Conservation (phyloP, 2,329 filamentous ascomycete species). For the Hymenoscyphus salicellus region DNA sequence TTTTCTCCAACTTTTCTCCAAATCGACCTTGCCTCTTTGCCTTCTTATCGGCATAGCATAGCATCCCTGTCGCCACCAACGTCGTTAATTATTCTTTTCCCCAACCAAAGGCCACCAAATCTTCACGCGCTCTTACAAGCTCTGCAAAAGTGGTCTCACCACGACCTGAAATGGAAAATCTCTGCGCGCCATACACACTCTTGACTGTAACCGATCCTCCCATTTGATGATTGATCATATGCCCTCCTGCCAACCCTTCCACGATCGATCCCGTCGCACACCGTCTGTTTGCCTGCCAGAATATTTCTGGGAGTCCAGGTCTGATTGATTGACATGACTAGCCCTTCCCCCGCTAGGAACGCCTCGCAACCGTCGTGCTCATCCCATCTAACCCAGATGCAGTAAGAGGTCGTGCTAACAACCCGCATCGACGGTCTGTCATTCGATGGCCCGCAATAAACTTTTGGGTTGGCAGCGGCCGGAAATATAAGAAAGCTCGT, state of each 20-base stretch:
- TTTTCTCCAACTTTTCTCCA: not conserved
- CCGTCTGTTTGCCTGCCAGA: not conserved
- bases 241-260: not conserved
- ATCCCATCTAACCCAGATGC: constrained; percentile 7
- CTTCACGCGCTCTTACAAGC: constrained; percentile 5
- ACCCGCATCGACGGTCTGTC: constrained; percentile 6
- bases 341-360: not conserved
- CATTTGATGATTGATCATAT: not conserved
- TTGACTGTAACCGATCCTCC: not conserved
- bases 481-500: not conserved
- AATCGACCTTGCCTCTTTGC: not conserved
- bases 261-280: not conserved
- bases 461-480: not conserved
- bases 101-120: constrained; percentile 15
- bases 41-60: constrained; percentile 12
- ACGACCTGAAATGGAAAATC: not conserved
- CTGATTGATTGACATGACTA: not conserved
- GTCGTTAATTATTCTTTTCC: constrained; percentile 8
- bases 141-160: constrained; percentile 6
- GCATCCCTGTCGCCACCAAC: constrained; percentile 28
- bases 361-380: constrained; percentile 8
- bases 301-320: not conserved
- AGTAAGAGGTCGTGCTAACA: constrained; percentile 16
- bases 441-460: constrained; percentile 4
- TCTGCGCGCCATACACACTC: not conserved